Base-by-base conservation (phyloP, 2,329 filamentous ascomycete species). In the Stemphylium beticola region DNA sequence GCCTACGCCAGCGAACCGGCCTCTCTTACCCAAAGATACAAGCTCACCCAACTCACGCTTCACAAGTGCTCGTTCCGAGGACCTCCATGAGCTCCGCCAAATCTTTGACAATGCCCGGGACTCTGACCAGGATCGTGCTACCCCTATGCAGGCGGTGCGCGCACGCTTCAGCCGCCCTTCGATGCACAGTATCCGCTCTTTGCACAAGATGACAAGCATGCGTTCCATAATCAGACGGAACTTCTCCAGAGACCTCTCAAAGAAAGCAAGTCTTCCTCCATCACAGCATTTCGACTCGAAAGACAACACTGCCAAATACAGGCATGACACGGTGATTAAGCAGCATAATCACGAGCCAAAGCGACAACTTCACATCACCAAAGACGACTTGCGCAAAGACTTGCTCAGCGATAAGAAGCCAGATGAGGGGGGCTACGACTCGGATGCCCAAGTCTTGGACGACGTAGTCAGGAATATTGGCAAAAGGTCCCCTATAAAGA, bases 341-440 rank as follows among this genome's bases (percentile, higher is more conserved):
- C 58, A 58, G 12, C 40, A 57, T 15, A 61, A 55, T 15, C 48
- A 55, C 12, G 60, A 61, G 0, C 62, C 63, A 10, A 62, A 65
- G 14, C 53, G 59, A 20, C 67, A 71, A 36, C 46, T 74, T 18
- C 65, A 63, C 18, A 65, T 73, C 50, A 74, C 65, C 10, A 74
- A 74, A 43, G 47, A 65, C 3, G 59, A 71, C 45, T 44, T 75
- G 6, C 63, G 62, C 10, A 74, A 70, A n/a, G 61, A 74, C 18
- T 54, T 76, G 2, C 55, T 74, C 3, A 72, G 66, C 39, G 62
- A 72, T 52, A 71, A 69, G 57, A 64, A 60, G 43, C 64, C 69
- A 6, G 61, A 66, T 22, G 65, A 75, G 40, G 73, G 73, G 7
- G 72, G 72, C 11, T 77, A 76, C 37, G 75, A 77, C 51, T 63